These are phyloP conservation scores for Nannizziopsis barbatae DNA, from an alignment of 2,329 filamentous ascomycete species.

Conservation along the genomic window DNA sequence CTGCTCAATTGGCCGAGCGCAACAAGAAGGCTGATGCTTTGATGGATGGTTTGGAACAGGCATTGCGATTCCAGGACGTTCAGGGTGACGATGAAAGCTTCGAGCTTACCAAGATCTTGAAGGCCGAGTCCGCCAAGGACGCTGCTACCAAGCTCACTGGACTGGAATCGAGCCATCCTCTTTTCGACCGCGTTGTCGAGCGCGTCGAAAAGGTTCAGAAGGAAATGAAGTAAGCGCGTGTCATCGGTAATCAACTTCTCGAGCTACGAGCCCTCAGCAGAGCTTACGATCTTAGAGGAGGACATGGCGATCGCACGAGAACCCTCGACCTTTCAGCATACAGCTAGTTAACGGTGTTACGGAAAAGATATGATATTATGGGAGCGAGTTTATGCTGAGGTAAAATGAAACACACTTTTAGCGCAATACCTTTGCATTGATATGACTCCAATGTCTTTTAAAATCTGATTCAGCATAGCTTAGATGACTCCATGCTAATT, in stretches of 20 bases:
- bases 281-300: background rate
- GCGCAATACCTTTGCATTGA: background rate
- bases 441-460: background rate
- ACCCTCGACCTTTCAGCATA: background rate
- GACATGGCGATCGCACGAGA: background rate
- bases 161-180: constrained; percentile 61
- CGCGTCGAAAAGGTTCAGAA: constrained; percentile 73
- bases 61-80: constrained; percentile 90
- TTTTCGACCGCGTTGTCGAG: constrained; percentile 63
- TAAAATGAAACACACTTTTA: background rate
- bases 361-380: constrained; percentile 7
- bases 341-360: background rate
- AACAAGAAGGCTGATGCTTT: constrained; percentile 62
- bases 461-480: background rate
- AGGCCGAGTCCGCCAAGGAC: constrained; percentile 57
- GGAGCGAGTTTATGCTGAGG: background rate
- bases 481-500: too few relatives aligned
- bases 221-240: constrained; percentile 28
- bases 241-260: too few relatives aligned
- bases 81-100: constrained; percentile 80
- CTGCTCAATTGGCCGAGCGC: constrained; percentile 74
- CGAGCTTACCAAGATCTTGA: constrained; percentile 77
- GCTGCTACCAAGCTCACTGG: constrained; percentile 74
- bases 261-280: too few relatives aligned
- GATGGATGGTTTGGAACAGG: constrained; percentile 76